Conservation (phyloP, 768 basidiomycete species). For the Pluteus cervinus region DNA sequence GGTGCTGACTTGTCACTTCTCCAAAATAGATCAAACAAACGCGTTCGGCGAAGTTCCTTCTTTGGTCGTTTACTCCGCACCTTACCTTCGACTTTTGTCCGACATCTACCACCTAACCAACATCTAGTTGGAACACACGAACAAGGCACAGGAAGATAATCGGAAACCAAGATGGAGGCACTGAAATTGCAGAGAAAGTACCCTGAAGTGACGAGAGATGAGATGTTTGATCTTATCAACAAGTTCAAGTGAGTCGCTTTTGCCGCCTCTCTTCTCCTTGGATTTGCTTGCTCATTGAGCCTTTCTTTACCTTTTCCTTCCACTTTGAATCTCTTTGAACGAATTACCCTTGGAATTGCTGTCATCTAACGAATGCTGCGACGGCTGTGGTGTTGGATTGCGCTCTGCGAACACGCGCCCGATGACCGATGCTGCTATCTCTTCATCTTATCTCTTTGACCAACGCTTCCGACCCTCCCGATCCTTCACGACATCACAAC, state of each 20-base stretch:
- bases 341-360: background rate
- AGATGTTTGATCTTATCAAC: slow-evolving; percentile 91
- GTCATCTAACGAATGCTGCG: too few relatives aligned
- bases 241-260: slow-evolving; percentile 81
- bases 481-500: too few relatives aligned
- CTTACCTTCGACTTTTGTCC: too few relatives aligned
- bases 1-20: too few relatives aligned
- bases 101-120: background rate
- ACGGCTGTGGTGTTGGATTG: too few relatives aligned
- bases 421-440: too few relatives aligned
- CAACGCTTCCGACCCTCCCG: too few relatives aligned
- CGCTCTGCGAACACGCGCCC: too few relatives aligned
- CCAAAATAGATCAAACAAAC: too few relatives aligned
- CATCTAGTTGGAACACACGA: background rate
- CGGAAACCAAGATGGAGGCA: slow-evolving; percentile 62
- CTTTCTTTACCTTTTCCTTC: background rate
- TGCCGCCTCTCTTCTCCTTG: background rate
- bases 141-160: background rate
- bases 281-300: slow-evolving; percentile 56
- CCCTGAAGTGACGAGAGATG: slow-evolving; percentile 86
- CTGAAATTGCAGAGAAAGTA: slow-evolving; percentile 88
- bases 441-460: too few relatives aligned
- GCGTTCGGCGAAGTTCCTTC: too few relatives aligned
- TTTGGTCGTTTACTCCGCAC: too few relatives aligned
- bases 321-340: slow-evolving; percentile 1